Conservation (phyloP, 129 eudicot species). For the Solidago caesia region DNA sequence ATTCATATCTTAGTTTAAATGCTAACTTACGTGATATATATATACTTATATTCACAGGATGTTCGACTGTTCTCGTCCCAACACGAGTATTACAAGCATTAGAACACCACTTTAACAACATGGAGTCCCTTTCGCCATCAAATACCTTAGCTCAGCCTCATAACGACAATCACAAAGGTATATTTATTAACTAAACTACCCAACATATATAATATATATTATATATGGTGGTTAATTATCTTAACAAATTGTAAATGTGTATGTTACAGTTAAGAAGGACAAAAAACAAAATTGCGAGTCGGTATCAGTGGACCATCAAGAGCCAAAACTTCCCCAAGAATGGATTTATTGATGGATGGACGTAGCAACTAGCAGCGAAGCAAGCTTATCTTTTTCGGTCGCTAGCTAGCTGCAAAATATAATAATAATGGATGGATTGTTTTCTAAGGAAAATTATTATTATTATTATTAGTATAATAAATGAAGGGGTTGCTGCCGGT, state of each 20-base stretch:
- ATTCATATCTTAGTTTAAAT: neutral
- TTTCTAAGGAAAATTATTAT: conserved; percentile 2
- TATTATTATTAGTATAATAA: neutral
- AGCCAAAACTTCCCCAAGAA: conserved; percentile 50
- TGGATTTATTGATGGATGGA: conserved; percentile 53
- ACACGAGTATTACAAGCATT: conserved; percentile 55
- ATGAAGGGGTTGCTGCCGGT: conserved; percentile 4
- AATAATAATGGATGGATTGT: conserved; percentile 15
- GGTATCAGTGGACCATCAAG: conserved; percentile 29
- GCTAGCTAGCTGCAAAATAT: neutral
- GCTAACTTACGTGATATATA: neutral
- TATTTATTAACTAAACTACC: too few species aligned
- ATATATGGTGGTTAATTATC: too few species aligned
- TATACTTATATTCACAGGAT: conserved; percentile 22
- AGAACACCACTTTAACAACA: conserved; percentile 49
- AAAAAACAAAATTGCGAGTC: conserved; percentile 16
- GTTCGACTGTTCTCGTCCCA: conserved; percentile 56
- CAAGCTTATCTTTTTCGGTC: conserved; percentile 1
- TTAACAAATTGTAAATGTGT: too few species aligned
- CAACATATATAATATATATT: too few species aligned
- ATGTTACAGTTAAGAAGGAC: conserved; percentile 27
- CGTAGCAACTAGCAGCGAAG: neutral
- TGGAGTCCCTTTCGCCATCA: conserved; percentile 32
- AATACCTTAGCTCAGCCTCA: conserved; percentile 17
- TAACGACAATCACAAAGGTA: conserved; percentile 24